Conservation (phyloP, 352 stramenopile genomes). For the Phytophthora pluvialis region DNA sequence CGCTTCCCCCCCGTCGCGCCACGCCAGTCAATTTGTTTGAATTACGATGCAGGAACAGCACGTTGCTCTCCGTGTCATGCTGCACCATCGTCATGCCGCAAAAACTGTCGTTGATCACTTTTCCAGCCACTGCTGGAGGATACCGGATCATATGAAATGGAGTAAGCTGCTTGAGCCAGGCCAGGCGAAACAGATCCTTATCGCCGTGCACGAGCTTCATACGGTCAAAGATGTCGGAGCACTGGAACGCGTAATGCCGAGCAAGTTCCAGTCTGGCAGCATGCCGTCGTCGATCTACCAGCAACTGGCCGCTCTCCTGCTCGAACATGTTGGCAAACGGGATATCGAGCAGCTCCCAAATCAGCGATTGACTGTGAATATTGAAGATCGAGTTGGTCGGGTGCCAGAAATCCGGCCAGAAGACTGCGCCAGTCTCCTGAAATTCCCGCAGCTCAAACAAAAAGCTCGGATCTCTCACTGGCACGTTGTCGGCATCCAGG, state of each 20-base stretch:
- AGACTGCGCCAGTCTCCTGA: conserved; percentile 48
- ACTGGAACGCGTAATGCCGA: conserved; percentile 45
- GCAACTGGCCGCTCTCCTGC: conserved; percentile 63
- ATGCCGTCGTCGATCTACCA: conserved; percentile 44
- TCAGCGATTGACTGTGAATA: conserved; percentile 49
- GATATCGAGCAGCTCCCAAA: conserved; percentile 56
- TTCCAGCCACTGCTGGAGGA: conserved; percentile 42
- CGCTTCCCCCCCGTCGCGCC: not conserved
- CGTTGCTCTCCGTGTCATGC: conserved; percentile 35
- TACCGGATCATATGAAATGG: conserved; percentile 49
- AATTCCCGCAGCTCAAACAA: conserved; percentile 49
- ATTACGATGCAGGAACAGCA: conserved; percentile 63
- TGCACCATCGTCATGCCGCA: conserved; percentile 60
- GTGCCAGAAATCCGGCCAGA: conserved; percentile 77
- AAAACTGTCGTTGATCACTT: conserved; percentile 41
- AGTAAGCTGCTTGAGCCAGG: conserved; percentile 52
- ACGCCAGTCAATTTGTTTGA: conserved; percentile 41
- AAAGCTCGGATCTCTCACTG: conserved; percentile 49
- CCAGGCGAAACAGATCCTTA: conserved; percentile 62
- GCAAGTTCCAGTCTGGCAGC: conserved; percentile 35
- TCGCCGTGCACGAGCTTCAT: conserved; percentile 53
- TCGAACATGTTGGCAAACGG: conserved; percentile 64
- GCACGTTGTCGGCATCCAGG: conserved; percentile 61
- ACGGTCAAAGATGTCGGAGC: conserved; percentile 29
- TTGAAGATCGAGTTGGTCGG: conserved; percentile 63